phyloP scores from a whole-genome alignment of 768 basidiomycete species.

The Tulasnella sp. region DNA sequence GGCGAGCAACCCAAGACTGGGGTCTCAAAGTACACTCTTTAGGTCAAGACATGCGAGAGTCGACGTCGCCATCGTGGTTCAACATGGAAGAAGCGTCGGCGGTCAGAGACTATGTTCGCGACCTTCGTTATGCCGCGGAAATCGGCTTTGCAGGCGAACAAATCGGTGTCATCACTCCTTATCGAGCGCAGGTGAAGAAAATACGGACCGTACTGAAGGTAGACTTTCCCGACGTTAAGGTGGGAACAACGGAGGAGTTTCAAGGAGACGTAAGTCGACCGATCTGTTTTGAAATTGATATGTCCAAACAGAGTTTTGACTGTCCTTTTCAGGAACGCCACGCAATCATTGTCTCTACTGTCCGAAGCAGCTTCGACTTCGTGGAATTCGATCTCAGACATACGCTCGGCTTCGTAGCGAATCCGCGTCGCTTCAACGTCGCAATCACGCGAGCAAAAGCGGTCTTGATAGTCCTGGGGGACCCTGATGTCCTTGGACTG shows the following conservation, averaged over 20 bases:
- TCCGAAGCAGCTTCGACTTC: not conserved
- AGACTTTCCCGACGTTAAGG: slow-evolving; percentile 1
- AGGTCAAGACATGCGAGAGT: slow-evolving; percentile 45
- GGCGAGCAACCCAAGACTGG: not conserved
- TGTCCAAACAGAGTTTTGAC: not conserved
- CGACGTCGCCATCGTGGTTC: slow-evolving; percentile 58
- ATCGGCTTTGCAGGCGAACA: slow-evolving; percentile 17
- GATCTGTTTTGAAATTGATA: not conserved
- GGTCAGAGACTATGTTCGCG: not conserved
- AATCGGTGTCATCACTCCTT: slow-evolving; percentile 53
- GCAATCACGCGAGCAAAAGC: slow-evolving; percentile 1
- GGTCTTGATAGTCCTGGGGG: slow-evolving; percentile 1
- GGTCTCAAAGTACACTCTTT: not conserved
- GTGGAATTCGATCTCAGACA: slow-evolving; percentile 8
- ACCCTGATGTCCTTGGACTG: not conserved
- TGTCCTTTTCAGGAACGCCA: slow-evolving; percentile 10
- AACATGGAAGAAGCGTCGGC: slow-evolving; percentile 25
- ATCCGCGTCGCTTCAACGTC: slow-evolving; percentile 12
- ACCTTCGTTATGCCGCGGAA: not conserved
- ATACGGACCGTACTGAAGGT: slow-evolving; percentile 30
- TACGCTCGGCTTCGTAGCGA: slow-evolving; percentile 12
- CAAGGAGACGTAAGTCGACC: slow-evolving; percentile 15
- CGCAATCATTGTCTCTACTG: slow-evolving; percentile 16
- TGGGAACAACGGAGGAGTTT: slow-evolving; percentile 5
- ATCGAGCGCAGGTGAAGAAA: slow-evolving; percentile 46